Evolutionary conservation across 2,329 filamentous ascomycete genomes (phyloP).

Genomic region (Claviceps sp.): DNA sequence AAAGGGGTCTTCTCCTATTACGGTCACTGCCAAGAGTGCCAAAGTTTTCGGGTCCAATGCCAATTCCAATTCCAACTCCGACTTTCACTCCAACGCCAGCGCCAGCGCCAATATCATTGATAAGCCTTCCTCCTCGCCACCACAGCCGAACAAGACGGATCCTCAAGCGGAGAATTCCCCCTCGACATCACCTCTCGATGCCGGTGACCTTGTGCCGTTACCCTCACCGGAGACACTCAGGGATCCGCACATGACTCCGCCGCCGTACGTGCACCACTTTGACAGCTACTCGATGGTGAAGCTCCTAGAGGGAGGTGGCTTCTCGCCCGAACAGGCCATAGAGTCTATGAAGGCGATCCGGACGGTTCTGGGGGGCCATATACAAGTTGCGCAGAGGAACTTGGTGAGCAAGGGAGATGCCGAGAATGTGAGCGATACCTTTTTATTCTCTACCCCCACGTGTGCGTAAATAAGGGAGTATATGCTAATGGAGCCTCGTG

Average conservation of each 20-base stretch:
- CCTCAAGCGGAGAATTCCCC: not conserved
- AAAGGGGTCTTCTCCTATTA: no score
- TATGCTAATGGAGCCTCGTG: not conserved
- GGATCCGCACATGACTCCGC: slow-evolving; percentile 55
- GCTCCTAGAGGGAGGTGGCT: slow-evolving; percentile 61
- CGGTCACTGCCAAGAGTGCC: no score
- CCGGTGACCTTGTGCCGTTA: slow-evolving; percentile 29
- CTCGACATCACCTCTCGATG: slow-evolving; percentile 25
- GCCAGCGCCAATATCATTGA: no score
- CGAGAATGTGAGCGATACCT: slow-evolving; percentile 47
- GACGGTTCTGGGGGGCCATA: slow-evolving; percentile 59
- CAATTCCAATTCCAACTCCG: no score
- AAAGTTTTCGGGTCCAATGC: no score
- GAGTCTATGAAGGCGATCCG: slow-evolving; percentile 89
- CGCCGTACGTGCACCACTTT: slow-evolving; percentile 88
- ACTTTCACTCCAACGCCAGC: no score
- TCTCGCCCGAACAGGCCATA: slow-evolving; percentile 60
- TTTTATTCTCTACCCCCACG: no score
- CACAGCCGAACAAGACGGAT: not conserved
- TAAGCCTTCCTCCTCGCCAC: not conserved
- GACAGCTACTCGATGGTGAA: slow-evolving; percentile 85
- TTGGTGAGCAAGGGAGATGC: slow-evolving; percentile 85
- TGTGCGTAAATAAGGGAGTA: not conserved
- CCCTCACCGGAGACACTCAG: slow-evolving; percentile 29
- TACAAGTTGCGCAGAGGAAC: slow-evolving; percentile 65